These are phyloP conservation scores for Chrysoporthe deuterocubensis DNA, from an alignment of 2,329 filamentous ascomycete genomes.

Conservation along the genomic window DNA sequence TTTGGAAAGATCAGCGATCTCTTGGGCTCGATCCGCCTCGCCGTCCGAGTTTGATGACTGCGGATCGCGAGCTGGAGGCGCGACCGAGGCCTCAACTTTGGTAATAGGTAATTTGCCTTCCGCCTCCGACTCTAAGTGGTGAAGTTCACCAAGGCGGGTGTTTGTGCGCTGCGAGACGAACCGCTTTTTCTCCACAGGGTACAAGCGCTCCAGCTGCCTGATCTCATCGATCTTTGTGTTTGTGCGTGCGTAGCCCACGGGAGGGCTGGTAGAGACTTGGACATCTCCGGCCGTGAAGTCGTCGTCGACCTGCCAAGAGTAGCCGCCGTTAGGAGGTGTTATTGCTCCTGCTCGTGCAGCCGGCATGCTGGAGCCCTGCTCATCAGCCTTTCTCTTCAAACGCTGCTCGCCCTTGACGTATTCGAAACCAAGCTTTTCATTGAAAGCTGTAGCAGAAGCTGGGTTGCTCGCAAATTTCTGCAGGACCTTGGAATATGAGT, in stretches of 20 bases:
- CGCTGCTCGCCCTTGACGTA: constrained; percentile 16
- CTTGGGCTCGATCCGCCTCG: constrained; percentile 38
- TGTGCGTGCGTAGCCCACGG: constrained; percentile 46
- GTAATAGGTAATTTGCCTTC: constrained; percentile 13
- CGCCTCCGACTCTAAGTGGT: constrained; percentile 25
- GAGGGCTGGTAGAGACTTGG: constrained; percentile 60
- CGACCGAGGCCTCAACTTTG: constrained; percentile 6
- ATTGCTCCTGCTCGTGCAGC: constrained; percentile 31
- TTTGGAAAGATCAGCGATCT: constrained; percentile 49
- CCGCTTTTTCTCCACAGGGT: constrained; percentile 8
- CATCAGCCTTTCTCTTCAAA: constrained; percentile 7
- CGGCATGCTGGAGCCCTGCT: not conserved
- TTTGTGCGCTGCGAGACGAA: constrained; percentile 26
- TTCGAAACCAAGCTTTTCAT: constrained; percentile 4
- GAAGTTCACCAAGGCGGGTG: constrained; percentile 29
- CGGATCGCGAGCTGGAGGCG: not conserved
- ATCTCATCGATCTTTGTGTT: constrained; percentile 44
- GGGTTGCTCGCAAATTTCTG: constrained; percentile 5
- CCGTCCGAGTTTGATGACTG: not conserved
- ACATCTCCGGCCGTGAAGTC: constrained; percentile 62
- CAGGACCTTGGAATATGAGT: constrained; percentile 8
- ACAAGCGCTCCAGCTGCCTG: constrained; percentile 37
- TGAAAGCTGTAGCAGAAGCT: constrained; percentile 18
- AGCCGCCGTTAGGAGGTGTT: constrained; percentile 49
- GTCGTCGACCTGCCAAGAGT: constrained; percentile 59